Percentiles rank a stretch among this genome's conserved stretches.
phyloP scores from a whole-genome alignment of 2,329 filamentous ascomycete species.

The Blastomyces emzantsi region DNA sequence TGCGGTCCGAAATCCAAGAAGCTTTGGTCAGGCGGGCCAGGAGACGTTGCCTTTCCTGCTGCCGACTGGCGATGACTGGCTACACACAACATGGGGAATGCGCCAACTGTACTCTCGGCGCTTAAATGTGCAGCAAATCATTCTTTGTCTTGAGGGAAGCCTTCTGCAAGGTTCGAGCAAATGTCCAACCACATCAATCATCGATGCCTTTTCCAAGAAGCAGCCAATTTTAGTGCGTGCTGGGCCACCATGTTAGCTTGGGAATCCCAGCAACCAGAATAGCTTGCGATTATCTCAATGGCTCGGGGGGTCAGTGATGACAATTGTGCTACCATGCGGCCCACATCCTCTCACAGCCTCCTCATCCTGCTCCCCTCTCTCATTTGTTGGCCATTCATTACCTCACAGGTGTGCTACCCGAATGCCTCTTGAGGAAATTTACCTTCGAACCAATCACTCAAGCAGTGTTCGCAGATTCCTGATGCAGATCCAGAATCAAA shows the following conservation, averaged over 20 bases:
- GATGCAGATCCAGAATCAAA: not conserved
- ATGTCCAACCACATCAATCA: constrained; percentile 8
- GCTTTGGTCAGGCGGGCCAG: no score
- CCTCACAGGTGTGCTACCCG: not conserved
- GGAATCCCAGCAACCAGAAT: not conserved
- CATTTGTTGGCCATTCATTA: not conserved
- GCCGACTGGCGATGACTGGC: not conserved
- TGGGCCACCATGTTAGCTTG: not conserved
- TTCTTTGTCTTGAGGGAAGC: not conserved
- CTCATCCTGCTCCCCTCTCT: not conserved
- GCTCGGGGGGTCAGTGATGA: not conserved
- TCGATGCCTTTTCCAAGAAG: not conserved
- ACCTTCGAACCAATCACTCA: not conserved
- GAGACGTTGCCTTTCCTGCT: not conserved
- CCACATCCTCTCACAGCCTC: not conserved
- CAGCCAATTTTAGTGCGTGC: not conserved
- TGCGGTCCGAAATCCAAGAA: not conserved
- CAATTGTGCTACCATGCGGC: not conserved
- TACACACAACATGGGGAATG: not conserved
- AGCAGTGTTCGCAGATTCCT: not conserved
- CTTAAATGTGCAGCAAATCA: constrained; percentile 16
- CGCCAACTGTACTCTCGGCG: constrained; percentile 7
- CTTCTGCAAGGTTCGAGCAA: not conserved
- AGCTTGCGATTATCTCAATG: not conserved
- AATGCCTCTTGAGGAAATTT: not conserved